Percentiles rank a stretch among this genome's conserved stretches.
These are phyloP conservation scores for Neotropicomus parvogracilis DNA, from an alignment of 1,284 basidiomycete species.

Conservation along the genomic window DNA sequence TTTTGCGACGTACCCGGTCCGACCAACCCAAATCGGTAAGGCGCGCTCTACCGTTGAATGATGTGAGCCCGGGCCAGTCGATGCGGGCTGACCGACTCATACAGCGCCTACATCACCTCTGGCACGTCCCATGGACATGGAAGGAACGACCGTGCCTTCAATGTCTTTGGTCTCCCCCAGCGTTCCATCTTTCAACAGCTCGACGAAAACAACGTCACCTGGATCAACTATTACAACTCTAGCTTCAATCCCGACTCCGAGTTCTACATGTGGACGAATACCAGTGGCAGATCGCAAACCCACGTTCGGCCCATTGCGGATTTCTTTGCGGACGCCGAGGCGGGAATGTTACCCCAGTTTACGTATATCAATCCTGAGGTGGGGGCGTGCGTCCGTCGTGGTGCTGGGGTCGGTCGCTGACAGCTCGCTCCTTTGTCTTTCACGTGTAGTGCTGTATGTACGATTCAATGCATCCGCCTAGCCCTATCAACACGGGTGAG, in stretches of 20 bases:
- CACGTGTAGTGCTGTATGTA: constrained; percentile 21
- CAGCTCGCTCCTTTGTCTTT: background rate
- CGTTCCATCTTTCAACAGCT: constrained; percentile 29
- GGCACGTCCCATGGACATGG: constrained; percentile 28
- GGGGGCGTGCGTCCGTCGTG: background rate
- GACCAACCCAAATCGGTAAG: constrained; percentile 27
- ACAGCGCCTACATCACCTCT: constrained; percentile 26
- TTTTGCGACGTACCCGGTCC: constrained; percentile 29
- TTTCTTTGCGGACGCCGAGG: constrained; percentile 24
- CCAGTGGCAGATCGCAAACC: constrained; percentile 20
- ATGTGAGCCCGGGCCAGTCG: too few species aligned
- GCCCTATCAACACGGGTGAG: constrained; percentile 28
- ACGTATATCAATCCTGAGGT: constrained; percentile 30
- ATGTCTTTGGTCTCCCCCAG: constrained; percentile 24
- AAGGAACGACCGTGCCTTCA: constrained; percentile 16
- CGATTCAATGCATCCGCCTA: constrained; percentile 29
- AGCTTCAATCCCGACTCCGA: constrained; percentile 27
- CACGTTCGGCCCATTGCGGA: constrained; percentile 18
- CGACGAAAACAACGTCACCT: constrained; percentile 26
- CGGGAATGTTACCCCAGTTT: constrained; percentile 25
- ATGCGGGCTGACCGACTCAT: background rate
- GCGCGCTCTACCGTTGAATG: background rate
- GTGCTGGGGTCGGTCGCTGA: background rate
- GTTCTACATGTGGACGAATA: constrained; percentile 24
- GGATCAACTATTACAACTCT: constrained; percentile 29